These are phyloP conservation scores for Rhodomyrtus tomentosa DNA, from an alignment of 345 rosid species.

Conservation along the genomic window DNA sequence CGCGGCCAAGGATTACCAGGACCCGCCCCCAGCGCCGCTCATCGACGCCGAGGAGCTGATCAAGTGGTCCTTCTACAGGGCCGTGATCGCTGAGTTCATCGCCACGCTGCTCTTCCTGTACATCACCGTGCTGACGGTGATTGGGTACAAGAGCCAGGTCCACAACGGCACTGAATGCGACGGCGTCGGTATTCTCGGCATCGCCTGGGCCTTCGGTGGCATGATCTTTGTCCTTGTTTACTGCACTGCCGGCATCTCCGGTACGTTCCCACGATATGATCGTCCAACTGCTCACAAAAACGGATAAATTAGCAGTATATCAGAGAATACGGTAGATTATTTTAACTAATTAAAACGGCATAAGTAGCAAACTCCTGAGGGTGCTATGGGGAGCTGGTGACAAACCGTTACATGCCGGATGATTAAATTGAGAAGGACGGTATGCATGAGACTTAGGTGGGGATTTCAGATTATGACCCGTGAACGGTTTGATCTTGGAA, in stretches of 20 bases:
- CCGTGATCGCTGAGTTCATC: constrained; percentile 71
- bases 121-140: constrained; percentile 63
- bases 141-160: constrained; percentile 56
- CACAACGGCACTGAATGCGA: constrained; percentile 30
- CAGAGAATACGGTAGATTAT: not conserved
- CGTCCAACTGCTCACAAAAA: not conserved
- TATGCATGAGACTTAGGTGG: not conserved
- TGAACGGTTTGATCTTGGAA: not conserved
- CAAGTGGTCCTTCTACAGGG: constrained; percentile 74
- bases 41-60: constrained; percentile 45
- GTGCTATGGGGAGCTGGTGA: not conserved
- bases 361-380: not conserved
- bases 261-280: constrained; percentile 13
- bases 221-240: constrained; percentile 92
- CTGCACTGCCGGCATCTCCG: constrained; percentile 93
- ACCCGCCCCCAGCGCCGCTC: constrained; percentile 66
- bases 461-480: not conserved
- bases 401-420: not conserved
- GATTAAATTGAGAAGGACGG: not conserved
- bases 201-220: constrained; percentile 97
- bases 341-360: not conserved
- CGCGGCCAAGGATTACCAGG: constrained; percentile 53
- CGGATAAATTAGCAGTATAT: not conserved
- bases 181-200: constrained; percentile 81
- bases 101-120: constrained; percentile 83